Evolutionary conservation across 2,329 filamentous ascomycete genomes (phyloP), one percentile per base, ranked within the genome.

Genomic region (Clarireedia paspali): DNA sequence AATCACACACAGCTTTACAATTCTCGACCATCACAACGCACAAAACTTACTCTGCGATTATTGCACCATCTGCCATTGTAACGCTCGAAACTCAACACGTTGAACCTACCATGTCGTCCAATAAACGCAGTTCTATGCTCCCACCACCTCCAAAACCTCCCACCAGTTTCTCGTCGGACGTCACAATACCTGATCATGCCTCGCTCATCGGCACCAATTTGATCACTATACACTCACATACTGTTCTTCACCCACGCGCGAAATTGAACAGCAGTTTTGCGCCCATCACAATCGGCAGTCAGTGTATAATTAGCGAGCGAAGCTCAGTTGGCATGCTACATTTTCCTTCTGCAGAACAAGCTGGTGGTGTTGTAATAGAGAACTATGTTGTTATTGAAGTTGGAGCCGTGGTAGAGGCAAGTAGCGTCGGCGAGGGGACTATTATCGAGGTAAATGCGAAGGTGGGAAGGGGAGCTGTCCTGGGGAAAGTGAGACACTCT

Each of bases 161-260:
- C 2, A 78, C 83, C 50, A 77, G 80, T 64, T 79, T 87, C 68
- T 81, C 82, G 17, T 79, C 80, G 0, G 77, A 77, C 17, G 72
- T 85, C 56, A 77, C 76, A 30, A 84, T 87, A 57, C 79, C 83
- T 66, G 83, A 86, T 61, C 79, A 79, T 57, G 82, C 83, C 10
- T 73, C 81, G 17, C 73, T 87, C 17, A 82, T 76, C 17, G 94
- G 94, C 61, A 84, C 81, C 2, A 81, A 95, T 68, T 85, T 83
- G 1, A 89, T 99, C 60, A 85, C 83, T 46, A 83, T 97, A 60
- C 85, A 85, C 56, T 79, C 88, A 24, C 85, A 90, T 66, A 85
- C 83, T 3, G 81, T 96, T 6, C 74, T 99, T n/a, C 92, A 97
- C 66, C 91, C 94, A 1, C 88, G 91, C 49, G 82, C 85, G 15